A percentile compares a stretch with the other conserved stretches of the same genome.
Evolutionary conservation across 1,284 basidiomycete genomes (phyloP).

Genomic region (Cutaneotrichosporon sp.): DNA sequence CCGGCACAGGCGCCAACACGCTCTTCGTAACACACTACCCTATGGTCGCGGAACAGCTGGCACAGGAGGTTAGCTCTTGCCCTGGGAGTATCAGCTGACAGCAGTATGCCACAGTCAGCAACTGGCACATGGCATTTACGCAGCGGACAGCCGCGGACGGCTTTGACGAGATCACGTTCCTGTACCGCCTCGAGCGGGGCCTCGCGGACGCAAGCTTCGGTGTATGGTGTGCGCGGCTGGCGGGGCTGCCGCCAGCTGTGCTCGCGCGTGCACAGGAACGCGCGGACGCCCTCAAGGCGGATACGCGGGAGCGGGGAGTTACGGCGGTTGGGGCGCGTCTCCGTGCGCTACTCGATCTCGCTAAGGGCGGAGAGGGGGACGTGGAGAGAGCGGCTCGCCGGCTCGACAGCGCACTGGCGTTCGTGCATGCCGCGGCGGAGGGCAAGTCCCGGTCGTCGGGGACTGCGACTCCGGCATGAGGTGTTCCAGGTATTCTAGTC

Average conservation of each 20-base stretch:
- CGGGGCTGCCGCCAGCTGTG: slow-evolving; percentile 66
- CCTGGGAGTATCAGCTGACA: slow-evolving; percentile 33
- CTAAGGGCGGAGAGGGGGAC: neutral
- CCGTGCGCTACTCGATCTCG: neutral
- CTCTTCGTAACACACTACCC: slow-evolving; percentile 96
- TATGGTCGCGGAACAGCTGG: slow-evolving; percentile 53
- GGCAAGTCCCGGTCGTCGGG: neutral
- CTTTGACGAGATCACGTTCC: slow-evolving; percentile 71
- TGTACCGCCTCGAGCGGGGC: slow-evolving; percentile 69
- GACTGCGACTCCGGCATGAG: neutral
- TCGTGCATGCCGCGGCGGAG: slow-evolving; percentile 6
- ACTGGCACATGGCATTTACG: slow-evolving; percentile 82
- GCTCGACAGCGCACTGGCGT: slow-evolving; percentile 14
- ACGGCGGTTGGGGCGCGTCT: slow-evolving; percentile 7
- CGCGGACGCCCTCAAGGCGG: slow-evolving; percentile 57
- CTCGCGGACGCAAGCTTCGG: slow-evolving; percentile 78
- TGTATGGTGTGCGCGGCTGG: slow-evolving; percentile 82
- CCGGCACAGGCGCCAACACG: slow-evolving; percentile 65
- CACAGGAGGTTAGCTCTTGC: slow-evolving; percentile 52
- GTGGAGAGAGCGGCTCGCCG: slow-evolving; percentile 1
- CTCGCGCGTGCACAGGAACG: slow-evolving; percentile 58
- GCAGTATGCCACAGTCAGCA: slow-evolving; percentile 53
- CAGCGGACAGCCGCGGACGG: slow-evolving; percentile 57
- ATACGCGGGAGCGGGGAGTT: slow-evolving; percentile 23
- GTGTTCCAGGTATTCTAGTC: too few species aligned